These are phyloP conservation scores for Medicago truncatula DNA, from an alignment of 306 rosid genomes.

Conservation along the genomic window MtrunA17r5.0-ANR NC_053045.1:115501-116000, in stretches of 20 bases:
- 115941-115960: too few species aligned
- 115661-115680: not conserved
- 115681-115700: not conserved
- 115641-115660: not conserved
- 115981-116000: not conserved
- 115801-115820: not conserved
- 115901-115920: too few species aligned
- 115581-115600: conserved; percentile 23
- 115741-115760: not conserved
- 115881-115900: too few species aligned
- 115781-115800: not conserved
- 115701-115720: not conserved
- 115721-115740: not conserved
- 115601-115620: too few species aligned
- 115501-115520: not conserved
- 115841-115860: conserved; percentile 8
- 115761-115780: not conserved
- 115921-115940: too few species aligned
- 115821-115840: not conserved
- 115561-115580: conserved; percentile 9
- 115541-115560: not conserved
- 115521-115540: not conserved
- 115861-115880: not conserved
- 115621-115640: too few species aligned
- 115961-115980: not conserved